Percentiles rank a stretch among this genome's conserved stretches.
Evolutionary conservation across 495 filamentous ascomycete genomes (phyloP).

Genomic region (Aspergillus incahuasiensis): DNA sequence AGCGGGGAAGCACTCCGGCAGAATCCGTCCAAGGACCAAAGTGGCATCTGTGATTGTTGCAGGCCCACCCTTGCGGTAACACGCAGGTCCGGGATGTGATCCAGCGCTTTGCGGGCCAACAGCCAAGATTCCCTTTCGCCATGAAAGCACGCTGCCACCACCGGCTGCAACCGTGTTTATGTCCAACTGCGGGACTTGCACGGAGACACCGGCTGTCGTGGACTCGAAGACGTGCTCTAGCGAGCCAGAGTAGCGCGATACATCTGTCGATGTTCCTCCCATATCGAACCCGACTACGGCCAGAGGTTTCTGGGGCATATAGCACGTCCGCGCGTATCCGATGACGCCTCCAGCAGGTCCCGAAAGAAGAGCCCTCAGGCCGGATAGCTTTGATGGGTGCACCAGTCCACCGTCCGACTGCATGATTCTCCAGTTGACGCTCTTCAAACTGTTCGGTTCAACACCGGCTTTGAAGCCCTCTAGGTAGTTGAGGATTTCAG

Average conservation of each 20-base stretch:
- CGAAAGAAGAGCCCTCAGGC: slow-evolving; percentile 46
- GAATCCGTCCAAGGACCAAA: slow-evolving; percentile 70
- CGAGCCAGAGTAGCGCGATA: slow-evolving; percentile 76
- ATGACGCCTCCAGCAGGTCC: slow-evolving; percentile 63
- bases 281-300: slow-evolving; percentile 92
- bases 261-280: slow-evolving; percentile 87
- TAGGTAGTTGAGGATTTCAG: slow-evolving; percentile 84
- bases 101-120: slow-evolving; percentile 85
- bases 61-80: slow-evolving; percentile 85
- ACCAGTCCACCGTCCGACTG: slow-evolving; percentile 44
- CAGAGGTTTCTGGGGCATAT: slow-evolving; percentile 61
- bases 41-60: slow-evolving; percentile 90
- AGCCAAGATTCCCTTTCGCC: slow-evolving; percentile 78
- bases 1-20: slow-evolving; percentile 80
- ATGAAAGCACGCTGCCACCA: slow-evolving; percentile 79
- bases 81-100: slow-evolving; percentile 83
- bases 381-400: slow-evolving; percentile 40
- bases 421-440: slow-evolving; percentile 35
- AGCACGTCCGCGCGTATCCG: slow-evolving; percentile 81
- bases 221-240: slow-evolving; percentile 94
- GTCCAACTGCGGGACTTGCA: slow-evolving; percentile 84
- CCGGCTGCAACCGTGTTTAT: slow-evolving; percentile 93
- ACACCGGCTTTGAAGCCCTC: slow-evolving; percentile 62
- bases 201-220: slow-evolving; percentile 82
- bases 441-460: slow-evolving; percentile 30